Evolutionary conservation across 768 basidiomycete species (phyloP).

Genomic region (Tylopilus subfusipes): DNA sequence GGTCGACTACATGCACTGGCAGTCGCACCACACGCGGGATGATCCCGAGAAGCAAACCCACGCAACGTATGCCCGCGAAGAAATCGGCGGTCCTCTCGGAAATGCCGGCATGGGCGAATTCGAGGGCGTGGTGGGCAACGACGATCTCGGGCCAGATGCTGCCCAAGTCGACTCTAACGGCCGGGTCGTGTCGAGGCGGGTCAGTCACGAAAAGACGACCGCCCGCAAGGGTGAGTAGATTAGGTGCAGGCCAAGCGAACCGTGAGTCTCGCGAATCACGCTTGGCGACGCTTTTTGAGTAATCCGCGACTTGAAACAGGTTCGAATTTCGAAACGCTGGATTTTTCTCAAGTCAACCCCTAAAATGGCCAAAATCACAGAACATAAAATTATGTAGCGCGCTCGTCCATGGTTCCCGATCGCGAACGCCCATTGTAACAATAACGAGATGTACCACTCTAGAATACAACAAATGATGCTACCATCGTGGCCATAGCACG

Average conservation of each 20-base stretch:
- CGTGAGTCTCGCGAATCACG: slow-evolving; percentile 9
- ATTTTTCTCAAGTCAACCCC: not conserved
- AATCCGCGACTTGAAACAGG: not conserved
- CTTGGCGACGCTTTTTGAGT: not conserved
- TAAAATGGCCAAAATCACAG: not conserved
- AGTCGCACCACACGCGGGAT: slow-evolving; percentile 1
- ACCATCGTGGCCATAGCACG: not conserved
- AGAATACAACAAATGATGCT: slow-evolving; percentile 1
- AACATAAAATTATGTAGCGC: not conserved
- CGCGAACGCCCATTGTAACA: not conserved
- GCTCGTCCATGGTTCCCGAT: not conserved
- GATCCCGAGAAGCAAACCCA: slow-evolving; percentile 23
- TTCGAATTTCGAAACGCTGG: slow-evolving; percentile 8
- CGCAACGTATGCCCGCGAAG: slow-evolving; percentile 27
- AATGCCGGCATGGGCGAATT: slow-evolving; percentile 29
- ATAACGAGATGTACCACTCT: slow-evolving; percentile 1
- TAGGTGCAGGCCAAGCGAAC: slow-evolving; percentile 12
- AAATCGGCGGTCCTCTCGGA: slow-evolving; percentile 28
- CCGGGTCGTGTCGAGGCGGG: slow-evolving; percentile 19
- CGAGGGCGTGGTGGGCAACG: slow-evolving; percentile 28
- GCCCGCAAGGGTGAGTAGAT: not conserved
- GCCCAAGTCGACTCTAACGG: slow-evolving; percentile 23
- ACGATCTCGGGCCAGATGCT: slow-evolving; percentile 28
- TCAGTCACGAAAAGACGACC: slow-evolving; percentile 10
- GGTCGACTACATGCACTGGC: slow-evolving; percentile 12